Percentiles rank a stretch among this genome's conserved stretches.
Evolutionary conservation across 1,284 basidiomycete genomes (phyloP).

Genomic region (Athelia psychrophila): DNA sequence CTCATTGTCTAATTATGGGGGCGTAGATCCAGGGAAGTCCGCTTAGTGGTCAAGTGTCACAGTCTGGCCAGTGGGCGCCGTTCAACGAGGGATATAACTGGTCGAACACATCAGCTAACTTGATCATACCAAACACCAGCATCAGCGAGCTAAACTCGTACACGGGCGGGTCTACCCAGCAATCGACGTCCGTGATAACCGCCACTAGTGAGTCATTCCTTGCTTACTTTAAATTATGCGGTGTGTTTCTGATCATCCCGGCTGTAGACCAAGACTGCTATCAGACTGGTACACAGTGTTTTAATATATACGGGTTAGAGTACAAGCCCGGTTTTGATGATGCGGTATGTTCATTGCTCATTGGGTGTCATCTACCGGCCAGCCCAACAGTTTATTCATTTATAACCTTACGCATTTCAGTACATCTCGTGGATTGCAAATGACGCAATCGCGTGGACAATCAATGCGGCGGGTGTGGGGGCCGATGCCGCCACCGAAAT

Average conservation of each 20-base stretch:
- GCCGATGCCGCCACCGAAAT: constrained; percentile 51
- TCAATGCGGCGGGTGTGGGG: constrained; percentile 53
- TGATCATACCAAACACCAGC: constrained; percentile 38
- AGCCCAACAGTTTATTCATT: too few species aligned
- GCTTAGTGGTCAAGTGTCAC: constrained; percentile 15
- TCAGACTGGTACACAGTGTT: constrained; percentile 38
- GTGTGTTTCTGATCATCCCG: not conserved
- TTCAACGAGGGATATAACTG: constrained; percentile 12
- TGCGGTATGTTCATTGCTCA: not conserved
- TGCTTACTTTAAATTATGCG: too few species aligned
- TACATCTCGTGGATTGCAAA: constrained; percentile 63
- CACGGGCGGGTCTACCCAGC: constrained; percentile 51
- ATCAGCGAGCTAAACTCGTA: constrained; percentile 49
- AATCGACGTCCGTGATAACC: constrained; percentile 38
- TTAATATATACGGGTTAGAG: constrained; percentile 62
- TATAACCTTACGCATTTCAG: constrained; percentile 6
- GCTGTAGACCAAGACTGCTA: constrained; percentile 37
- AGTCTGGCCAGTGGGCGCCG: constrained; percentile 20
- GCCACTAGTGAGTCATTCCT: constrained; percentile 17
- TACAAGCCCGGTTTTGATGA: constrained; percentile 40
- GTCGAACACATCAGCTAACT: constrained; percentile 5
- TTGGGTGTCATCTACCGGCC: too few species aligned
- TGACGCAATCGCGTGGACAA: constrained; percentile 52
- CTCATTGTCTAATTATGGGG: constrained; percentile 1
- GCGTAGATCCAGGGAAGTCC: constrained; percentile 23